Conservation (phyloP, 2,329 filamentous ascomycete species). For the Aspergillus ruber region DNA sequence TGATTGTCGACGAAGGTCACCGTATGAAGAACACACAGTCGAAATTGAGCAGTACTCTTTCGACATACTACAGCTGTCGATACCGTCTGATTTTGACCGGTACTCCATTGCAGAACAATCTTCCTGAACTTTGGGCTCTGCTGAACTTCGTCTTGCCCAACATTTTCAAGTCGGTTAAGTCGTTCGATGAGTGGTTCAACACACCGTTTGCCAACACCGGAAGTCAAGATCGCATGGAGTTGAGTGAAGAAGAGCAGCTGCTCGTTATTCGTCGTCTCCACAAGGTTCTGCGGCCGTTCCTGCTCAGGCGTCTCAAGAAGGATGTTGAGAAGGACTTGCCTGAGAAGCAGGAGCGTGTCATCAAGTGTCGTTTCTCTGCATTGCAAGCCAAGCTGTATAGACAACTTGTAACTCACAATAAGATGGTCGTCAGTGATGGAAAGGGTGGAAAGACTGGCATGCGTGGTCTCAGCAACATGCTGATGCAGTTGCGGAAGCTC, state of each 20-base stretch:
- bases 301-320: slow-evolving; percentile 97
- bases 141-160: slow-evolving; percentile 97
- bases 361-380: slow-evolving; percentile 98
- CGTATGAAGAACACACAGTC: slow-evolving; percentile 99
- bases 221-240: slow-evolving; percentile 95
- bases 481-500: slow-evolving; percentile 97
- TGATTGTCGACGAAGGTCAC: slow-evolving; percentile 99
- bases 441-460: slow-evolving; percentile 92
- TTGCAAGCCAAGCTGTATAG: slow-evolving; percentile 92
- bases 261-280: slow-evolving; percentile 96
- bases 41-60: slow-evolving; percentile 90
- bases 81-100: slow-evolving; percentile 96
- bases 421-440: slow-evolving; percentile 86
- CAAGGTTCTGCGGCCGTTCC: slow-evolving; percentile 94
- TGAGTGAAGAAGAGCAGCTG: slow-evolving; percentile 98
- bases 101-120: slow-evolving; percentile 94
- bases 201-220: slow-evolving; percentile 98
- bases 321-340: slow-evolving; percentile 98
- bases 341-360: slow-evolving; percentile 97
- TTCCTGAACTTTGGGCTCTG: slow-evolving; percentile 93
- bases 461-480: slow-evolving; percentile 97
- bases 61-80: slow-evolving; percentile 87
- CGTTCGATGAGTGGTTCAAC: slow-evolving; percentile 99
- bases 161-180: slow-evolving; percentile 98
- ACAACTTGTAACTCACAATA: slow-evolving; percentile 94